Conservation (phyloP, 495 filamentous ascomycete genomes). For the Daldinia grandis region DNA sequence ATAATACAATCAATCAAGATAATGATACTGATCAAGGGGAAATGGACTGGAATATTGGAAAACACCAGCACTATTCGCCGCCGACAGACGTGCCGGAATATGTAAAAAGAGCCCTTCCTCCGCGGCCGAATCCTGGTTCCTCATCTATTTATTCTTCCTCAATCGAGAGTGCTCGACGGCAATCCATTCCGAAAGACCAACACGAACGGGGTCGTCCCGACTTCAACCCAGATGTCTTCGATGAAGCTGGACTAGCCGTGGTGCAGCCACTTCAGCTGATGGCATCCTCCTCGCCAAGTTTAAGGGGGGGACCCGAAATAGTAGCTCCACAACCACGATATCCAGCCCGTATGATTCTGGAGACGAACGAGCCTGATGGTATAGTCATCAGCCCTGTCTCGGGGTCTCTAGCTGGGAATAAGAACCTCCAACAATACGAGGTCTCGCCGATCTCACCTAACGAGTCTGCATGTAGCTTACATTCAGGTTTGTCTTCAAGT, state of each 20-base stretch:
- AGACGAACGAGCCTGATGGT: background rate
- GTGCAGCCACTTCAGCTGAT: conserved; percentile 13
- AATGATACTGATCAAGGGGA: background rate
- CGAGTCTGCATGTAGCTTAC: conserved; percentile 13
- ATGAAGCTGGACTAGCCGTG: conserved; percentile 17
- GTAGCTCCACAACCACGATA: conserved; percentile 26
- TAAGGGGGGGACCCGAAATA: conserved; percentile 5
- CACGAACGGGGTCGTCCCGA: background rate
- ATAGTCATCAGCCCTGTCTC: conserved; percentile 32
- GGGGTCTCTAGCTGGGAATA: conserved; percentile 3
- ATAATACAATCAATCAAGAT: background rate
- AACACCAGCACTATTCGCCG: conserved; percentile 17
- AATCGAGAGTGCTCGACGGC: background rate
- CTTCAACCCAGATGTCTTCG: background rate
- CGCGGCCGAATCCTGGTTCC: conserved; percentile 13
- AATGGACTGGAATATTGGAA: background rate
- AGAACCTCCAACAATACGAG: conserved; percentile 11
- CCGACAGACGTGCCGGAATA: conserved; percentile 28
- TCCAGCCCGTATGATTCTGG: conserved; percentile 12
- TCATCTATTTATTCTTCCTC: conserved; percentile 11
- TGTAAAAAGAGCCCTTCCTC: conserved; percentile 35
- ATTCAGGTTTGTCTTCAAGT: conserved; percentile 5
- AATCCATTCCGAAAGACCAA: background rate
- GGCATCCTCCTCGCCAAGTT: background rate
- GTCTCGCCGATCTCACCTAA: conserved; percentile 33